Conservation (phyloP, 257 asterid species). For the Fraxinus anomala region DNA sequence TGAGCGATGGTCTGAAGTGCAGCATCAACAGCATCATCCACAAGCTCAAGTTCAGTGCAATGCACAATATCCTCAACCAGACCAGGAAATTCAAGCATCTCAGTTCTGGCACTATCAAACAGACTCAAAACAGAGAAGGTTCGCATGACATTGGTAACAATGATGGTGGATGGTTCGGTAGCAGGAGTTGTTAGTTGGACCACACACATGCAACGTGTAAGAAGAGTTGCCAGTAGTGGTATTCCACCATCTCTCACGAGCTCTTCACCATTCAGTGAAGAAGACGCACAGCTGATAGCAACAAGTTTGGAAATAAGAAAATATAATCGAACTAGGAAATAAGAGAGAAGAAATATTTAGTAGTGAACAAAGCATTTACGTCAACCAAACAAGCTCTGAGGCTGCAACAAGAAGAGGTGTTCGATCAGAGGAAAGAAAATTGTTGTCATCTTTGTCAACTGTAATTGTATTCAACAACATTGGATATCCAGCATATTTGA, state of each 20-base stretch:
- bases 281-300: constrained; percentile 75
- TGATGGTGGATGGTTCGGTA: constrained; percentile 72
- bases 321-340: constrained; percentile 12
- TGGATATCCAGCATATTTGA: constrained; percentile 97
- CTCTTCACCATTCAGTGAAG: constrained; percentile 96
- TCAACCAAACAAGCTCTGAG: constrained; percentile 96
- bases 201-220: constrained; percentile 94
- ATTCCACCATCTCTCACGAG: constrained; percentile 97
- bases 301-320: constrained; percentile 16
- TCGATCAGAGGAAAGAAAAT: constrained; percentile 90
- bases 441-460: constrained; percentile 82
- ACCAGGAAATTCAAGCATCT: constrained; percentile 79
- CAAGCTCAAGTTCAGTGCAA: constrained; percentile 94
- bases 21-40: constrained; percentile 77
- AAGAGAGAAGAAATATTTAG: constrained; percentile 7
- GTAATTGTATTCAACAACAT: constrained; percentile 93
- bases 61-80: constrained; percentile 88
- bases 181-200: constrained; percentile 90
- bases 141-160: constrained; percentile 81
- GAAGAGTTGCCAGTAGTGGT: constrained; percentile 85
- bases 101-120: constrained; percentile 87
- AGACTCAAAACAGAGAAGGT: constrained; percentile 87
- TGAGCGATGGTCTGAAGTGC: constrained; percentile 87
- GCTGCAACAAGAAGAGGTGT: constrained; percentile 90
- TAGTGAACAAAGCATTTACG: constrained; percentile 48